Evolutionary conservation across 2,329 filamentous ascomycete species (phyloP), one percentile per base, ranked within the genome.

Genomic region (Xylariaceae sp.): DNA sequence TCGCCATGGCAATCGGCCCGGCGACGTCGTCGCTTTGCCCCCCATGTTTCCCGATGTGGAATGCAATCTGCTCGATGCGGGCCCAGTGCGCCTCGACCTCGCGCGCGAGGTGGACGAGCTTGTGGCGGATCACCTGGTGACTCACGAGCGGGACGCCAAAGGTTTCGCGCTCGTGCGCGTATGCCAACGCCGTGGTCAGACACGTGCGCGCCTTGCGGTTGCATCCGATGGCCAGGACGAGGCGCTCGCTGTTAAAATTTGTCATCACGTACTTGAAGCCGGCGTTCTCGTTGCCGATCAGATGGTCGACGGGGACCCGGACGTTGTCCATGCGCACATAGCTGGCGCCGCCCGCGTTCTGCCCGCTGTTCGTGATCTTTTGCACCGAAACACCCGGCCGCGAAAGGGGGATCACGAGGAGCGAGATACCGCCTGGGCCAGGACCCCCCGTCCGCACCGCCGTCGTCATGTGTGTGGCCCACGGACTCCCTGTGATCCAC

Each of bases 401-500:
- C 42, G 71, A 65, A 26, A 78, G 71, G 0, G 80, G 77, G 9
- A 84, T 77, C 2, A 84, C 76, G 2, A 85, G 68, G 2, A 83
- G 70, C 4, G 79, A 81, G 45, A 84, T 74, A 4, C 81, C 81
- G 8, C 62, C 61, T 51, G 71, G 71, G 5, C 80, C 81, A 2
- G 75, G 67, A 0, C 76, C 78, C 9, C 80, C 80, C 0, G 81
- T 85, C 11, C 81, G 74, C 7, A 84, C 81, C 4, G 82, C 84
- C 29, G 83, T 81, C 2, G 82, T 84, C 64, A 80, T 78, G 66
- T 82, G 81, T 52, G 82, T 75, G n/a, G 83, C 80, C 75, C 76
- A 83, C 6, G 79, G 75, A 32, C 74, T 79, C 39, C 81, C 81
- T 1, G 84, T 86, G 60, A 86, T 86, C 80, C 81, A 84, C 65